Evolutionary conservation across 768 basidiomycete genomes (phyloP).

Genomic region (Cystofilobasidium macerans): DNA sequence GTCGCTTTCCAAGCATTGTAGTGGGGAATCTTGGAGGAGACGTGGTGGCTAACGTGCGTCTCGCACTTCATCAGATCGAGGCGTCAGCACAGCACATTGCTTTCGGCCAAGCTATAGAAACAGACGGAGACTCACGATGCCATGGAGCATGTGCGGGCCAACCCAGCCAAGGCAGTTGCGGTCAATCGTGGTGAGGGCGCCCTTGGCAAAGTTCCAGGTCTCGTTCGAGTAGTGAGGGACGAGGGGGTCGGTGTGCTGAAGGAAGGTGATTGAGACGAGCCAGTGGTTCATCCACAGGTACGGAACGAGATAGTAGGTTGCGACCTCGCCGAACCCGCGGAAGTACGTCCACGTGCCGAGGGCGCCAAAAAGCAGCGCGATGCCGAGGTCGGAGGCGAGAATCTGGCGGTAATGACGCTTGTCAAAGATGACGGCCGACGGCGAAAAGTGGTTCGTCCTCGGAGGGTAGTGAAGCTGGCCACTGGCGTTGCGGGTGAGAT

Average conservation of each 20-base stretch:
- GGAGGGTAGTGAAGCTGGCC: slow-evolving; percentile 72
- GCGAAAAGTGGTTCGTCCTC: slow-evolving; percentile 74
- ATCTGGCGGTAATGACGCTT: slow-evolving; percentile 66
- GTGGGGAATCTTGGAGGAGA: slow-evolving; percentile 91
- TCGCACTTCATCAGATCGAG: slow-evolving; percentile 29
- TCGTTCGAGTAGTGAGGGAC: slow-evolving; percentile 51
- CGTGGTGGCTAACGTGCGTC: slow-evolving; percentile 84
- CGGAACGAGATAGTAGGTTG: slow-evolving; percentile 70
- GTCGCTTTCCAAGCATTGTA: slow-evolving; percentile 76
- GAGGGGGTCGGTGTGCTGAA: slow-evolving; percentile 92
- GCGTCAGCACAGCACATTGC: no score
- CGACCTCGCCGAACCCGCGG: slow-evolving; percentile 59
- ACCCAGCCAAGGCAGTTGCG: slow-evolving; percentile 74
- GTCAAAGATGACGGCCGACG: slow-evolving; percentile 67
- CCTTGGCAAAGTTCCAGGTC: slow-evolving; percentile 62
- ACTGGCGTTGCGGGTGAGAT: slow-evolving; percentile 69
- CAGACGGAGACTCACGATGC: slow-evolving; percentile 44
- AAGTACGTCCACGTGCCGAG: slow-evolving; percentile 49
- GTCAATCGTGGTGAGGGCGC: slow-evolving; percentile 42
- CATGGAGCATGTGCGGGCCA: slow-evolving; percentile 72
- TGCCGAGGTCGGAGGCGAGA: slow-evolving; percentile 69
- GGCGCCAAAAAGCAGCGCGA: slow-evolving; percentile 58
- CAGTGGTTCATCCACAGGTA: slow-evolving; percentile 44
- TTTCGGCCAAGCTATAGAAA: no score
- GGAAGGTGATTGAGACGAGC: slow-evolving; percentile 86